These are phyloP conservation scores for Aspergillus spinulosporus DNA, from an alignment of 2,329 filamentous ascomycete genomes.

Conservation along the genomic window DNA sequence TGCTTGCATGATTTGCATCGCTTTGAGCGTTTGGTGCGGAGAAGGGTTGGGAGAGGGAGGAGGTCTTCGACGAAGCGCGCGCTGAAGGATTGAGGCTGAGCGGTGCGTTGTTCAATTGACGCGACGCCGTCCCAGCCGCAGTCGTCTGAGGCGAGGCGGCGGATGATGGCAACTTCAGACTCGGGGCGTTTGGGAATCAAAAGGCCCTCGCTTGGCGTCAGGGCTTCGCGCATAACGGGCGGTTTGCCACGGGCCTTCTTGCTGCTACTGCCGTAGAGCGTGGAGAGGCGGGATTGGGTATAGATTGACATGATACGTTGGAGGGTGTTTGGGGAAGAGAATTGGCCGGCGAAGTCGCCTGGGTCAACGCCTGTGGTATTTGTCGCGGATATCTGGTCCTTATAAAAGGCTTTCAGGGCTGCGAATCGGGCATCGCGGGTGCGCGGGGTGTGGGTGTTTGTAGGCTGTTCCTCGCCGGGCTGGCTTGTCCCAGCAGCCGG, in stretches of 20 bases:
- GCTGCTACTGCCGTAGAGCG: conserved; percentile 51
- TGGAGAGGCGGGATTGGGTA: conserved; percentile 59
- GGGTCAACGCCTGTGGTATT: conserved; percentile 55
- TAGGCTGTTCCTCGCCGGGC: conserved; percentile 32
- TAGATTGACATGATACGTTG: conserved; percentile 92
- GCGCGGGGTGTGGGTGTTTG: conserved; percentile 40
- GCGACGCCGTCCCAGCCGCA: conserved; percentile 66
- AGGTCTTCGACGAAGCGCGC: conserved; percentile 70
- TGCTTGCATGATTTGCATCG: conserved; percentile 90
- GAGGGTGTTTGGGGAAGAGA: conserved; percentile 75
- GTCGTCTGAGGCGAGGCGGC: conserved; percentile 54
- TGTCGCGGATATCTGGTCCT: conserved; percentile 67
- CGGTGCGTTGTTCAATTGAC: conserved; percentile 51
- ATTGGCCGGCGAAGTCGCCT: conserved; percentile 52
- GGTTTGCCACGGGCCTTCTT: conserved; percentile 68
- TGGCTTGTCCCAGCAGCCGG: conserved; percentile 26
- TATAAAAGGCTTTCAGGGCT: conserved; percentile 77
- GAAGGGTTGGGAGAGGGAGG: conserved; percentile 75
- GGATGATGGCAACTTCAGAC: conserved; percentile 60
- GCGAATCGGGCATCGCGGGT: conserved; percentile 71
- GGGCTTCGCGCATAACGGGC: conserved; percentile 77
- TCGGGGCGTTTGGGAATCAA: conserved; percentile 58
- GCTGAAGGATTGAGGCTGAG: conserved; percentile 48
- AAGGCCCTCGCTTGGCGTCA: conserved; percentile 70
- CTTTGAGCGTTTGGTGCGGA: conserved; percentile 91